phyloP scores from a whole-genome alignment of 2,329 filamentous ascomycete genomes.

The Fusarium pininemorale region DNA sequence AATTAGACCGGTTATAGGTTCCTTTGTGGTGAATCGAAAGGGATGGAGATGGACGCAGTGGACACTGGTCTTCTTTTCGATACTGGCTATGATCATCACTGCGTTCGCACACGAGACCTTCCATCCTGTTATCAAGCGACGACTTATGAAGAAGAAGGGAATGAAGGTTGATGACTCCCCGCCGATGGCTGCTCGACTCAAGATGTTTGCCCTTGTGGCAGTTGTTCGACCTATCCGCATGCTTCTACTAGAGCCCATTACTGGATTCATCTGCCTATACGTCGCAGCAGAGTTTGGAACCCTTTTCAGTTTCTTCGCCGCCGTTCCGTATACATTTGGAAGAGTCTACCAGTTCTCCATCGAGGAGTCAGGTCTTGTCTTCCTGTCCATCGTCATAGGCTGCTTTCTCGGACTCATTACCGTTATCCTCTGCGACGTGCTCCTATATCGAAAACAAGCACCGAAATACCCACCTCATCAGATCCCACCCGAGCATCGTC shows the following conservation, averaged over 20 bases:
- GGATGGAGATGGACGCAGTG: conserved; percentile 65
- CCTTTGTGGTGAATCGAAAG: conserved; percentile 56
- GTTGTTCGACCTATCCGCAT: conserved; percentile 64
- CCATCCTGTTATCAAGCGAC: conserved; percentile 59
- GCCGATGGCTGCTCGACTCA: conserved; percentile 40
- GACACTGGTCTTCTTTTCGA: conserved; percentile 58
- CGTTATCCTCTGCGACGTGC: conserved; percentile 51
- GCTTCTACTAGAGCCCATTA: conserved; percentile 70
- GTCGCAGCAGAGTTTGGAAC: conserved; percentile 61
- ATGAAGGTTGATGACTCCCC: conserved; percentile 37
- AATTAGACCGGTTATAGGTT: conserved; percentile 57
- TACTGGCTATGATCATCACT: conserved; percentile 48
- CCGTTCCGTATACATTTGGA: conserved; percentile 59
- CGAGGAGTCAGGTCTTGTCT: conserved; percentile 55
- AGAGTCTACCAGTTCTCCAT: conserved; percentile 55
- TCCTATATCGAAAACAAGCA: conserved; percentile 53
- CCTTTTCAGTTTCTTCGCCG: conserved; percentile 62
- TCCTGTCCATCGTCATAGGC: conserved; percentile 57
- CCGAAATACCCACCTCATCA: conserved; percentile 45
- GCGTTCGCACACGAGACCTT: conserved; percentile 64
- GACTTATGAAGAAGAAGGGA: conserved; percentile 50
- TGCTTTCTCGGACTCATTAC: conserved; percentile 55
- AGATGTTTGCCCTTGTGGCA: conserved; percentile 52
- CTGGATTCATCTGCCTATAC: conserved; percentile 63
- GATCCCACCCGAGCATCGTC: conserved; percentile 63